Conservation (phyloP, 208 protist species). For the Leishmania lainsoni region DNA sequence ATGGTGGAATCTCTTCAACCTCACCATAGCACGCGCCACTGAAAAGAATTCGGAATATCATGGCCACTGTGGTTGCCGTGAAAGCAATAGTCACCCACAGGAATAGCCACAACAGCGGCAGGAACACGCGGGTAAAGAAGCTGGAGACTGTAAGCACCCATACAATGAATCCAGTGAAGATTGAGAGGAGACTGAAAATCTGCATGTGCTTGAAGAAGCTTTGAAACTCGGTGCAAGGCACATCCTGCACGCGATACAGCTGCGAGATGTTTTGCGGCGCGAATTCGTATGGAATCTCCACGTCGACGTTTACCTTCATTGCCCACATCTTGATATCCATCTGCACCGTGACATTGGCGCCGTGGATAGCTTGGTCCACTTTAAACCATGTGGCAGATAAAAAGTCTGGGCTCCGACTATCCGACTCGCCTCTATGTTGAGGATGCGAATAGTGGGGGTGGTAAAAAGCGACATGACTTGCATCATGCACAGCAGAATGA, state of each 20-base stretch:
- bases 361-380: conserved; percentile 33
- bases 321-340: conserved; percentile 36
- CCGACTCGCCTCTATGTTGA: conserved; percentile 32
- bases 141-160: conserved; percentile 40
- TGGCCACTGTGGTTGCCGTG: conserved; percentile 26
- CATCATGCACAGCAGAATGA: conserved; percentile 32
- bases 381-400: conserved; percentile 14
- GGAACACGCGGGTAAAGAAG: conserved; percentile 55
- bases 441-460: conserved; percentile 29
- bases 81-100: conserved; percentile 40
- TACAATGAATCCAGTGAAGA: conserved; percentile 43
- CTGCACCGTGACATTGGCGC: conserved; percentile 37
- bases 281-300: conserved; percentile 42
- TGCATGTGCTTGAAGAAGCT: conserved; percentile 38
- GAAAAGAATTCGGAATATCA: conserved; percentile 39
- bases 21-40: conserved; percentile 45
- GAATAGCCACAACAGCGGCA: conserved; percentile 53
- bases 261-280: conserved; percentile 33
- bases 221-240: conserved; percentile 51
- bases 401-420: conserved; percentile 22
- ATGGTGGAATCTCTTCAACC: conserved; percentile 33
- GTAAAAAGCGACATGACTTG: conserved; percentile 38
- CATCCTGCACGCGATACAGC: conserved; percentile 49
- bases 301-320: conserved; percentile 22
- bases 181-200: conserved; percentile 42